Percentiles rank a stretch among this genome's conserved stretches.
phyloP scores from a whole-genome alignment of 2,329 filamentous ascomycete genomes.

The Trichoderma koningii region DNA sequence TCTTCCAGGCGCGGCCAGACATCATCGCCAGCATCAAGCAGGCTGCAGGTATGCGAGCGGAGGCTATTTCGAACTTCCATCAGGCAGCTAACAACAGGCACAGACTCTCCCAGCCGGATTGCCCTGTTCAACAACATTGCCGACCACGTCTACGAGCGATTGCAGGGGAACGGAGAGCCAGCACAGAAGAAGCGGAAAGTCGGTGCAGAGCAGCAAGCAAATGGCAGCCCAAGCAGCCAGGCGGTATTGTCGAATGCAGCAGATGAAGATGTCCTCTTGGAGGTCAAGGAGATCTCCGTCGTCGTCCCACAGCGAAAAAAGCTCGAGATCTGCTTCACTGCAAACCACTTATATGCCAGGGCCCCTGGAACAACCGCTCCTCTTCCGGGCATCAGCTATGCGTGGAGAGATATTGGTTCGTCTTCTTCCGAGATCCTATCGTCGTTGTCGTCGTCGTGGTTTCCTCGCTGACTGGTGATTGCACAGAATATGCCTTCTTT shows the following conservation, averaged over 20 bases:
- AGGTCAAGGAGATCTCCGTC: constrained; percentile 68
- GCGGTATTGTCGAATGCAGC: constrained; percentile 44
- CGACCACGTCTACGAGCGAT: constrained; percentile 51
- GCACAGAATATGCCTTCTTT: constrained; percentile 61
- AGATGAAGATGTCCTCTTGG: constrained; percentile 56
- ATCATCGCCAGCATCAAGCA: constrained; percentile 56
- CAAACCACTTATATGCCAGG: constrained; percentile 60
- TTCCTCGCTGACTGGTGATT: constrained; percentile 25
- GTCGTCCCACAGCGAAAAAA: constrained; percentile 69
- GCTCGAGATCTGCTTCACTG: constrained; percentile 64
- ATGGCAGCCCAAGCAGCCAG: constrained; percentile 31
- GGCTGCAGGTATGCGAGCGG: constrained; percentile 51
- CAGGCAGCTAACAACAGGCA: not conserved
- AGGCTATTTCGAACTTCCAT: not conserved
- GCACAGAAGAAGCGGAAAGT: constrained; percentile 56
- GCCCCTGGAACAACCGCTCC: constrained; percentile 54
- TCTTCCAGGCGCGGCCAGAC: constrained; percentile 60
- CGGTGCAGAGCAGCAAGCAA: constrained; percentile 41
- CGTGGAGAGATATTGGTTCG: constrained; percentile 64
- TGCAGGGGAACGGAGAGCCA: constrained; percentile 47
- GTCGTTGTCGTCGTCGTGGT: too few relatives aligned
- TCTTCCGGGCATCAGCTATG: constrained; percentile 56
- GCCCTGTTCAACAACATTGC: constrained; percentile 60
- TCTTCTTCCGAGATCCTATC: not conserved
- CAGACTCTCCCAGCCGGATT: constrained; percentile 54